These are phyloP conservation scores for Sanghuangporus sanghuang DNA, from an alignment of 1,284 basidiomycete genomes.

Conservation along the genomic window DNA sequence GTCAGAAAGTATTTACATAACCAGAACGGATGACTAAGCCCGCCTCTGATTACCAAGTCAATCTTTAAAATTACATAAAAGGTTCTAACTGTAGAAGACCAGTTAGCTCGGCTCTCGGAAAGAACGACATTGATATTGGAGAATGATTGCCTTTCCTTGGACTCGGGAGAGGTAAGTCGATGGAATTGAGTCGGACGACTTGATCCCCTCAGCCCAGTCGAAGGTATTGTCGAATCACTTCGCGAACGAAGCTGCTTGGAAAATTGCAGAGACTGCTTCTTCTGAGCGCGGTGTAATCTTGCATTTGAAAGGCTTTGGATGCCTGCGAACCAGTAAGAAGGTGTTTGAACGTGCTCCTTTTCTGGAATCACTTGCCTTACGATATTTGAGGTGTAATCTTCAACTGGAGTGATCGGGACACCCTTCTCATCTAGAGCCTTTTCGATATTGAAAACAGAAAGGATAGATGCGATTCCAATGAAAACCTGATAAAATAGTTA, in stretches of 20 bases:
- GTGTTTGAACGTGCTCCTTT: background rate
- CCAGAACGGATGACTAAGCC: no score
- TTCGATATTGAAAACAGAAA: constrained; percentile 7
- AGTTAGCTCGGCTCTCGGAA: no score
- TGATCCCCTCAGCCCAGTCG: no score
- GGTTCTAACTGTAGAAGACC: no score
- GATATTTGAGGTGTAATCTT: background rate
- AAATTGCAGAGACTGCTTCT: background rate
- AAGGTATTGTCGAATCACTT: background rate
- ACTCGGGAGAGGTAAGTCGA: no score
- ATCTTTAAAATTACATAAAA: no score
- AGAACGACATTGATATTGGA: no score
- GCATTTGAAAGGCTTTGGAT: background rate
- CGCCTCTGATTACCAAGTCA: no score
- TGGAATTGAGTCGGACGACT: no score
- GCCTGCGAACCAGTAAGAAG: background rate
- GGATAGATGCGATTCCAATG: constrained; percentile 8
- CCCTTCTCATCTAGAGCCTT: constrained; percentile 10
- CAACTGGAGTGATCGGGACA: background rate
- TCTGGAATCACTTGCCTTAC: constrained; percentile 1
- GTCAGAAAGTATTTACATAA: no score
- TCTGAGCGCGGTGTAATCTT: background rate
- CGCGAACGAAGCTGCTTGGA: background rate
- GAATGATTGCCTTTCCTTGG: no score
- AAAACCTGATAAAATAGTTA: constrained; percentile 3